Evolutionary conservation across 2,329 filamentous ascomycete species (phyloP).

Genomic region (Colletotrichum shisoi): DNA sequence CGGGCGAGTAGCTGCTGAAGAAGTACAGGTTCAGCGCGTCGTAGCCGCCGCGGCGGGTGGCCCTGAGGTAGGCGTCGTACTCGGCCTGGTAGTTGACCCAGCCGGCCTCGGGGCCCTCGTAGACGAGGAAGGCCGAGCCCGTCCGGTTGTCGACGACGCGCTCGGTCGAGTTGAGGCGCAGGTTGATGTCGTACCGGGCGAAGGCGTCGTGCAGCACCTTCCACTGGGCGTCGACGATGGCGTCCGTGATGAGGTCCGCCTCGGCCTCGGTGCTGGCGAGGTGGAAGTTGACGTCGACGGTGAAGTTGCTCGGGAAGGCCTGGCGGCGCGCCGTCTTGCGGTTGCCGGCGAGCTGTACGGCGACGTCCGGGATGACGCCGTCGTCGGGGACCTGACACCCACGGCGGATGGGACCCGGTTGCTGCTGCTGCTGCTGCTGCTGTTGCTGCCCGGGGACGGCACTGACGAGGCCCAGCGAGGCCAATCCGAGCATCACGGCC

Average conservation of each 20-base stretch:
- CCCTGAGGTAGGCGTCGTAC: slow-evolving; percentile 27
- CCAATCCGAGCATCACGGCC: slow-evolving; percentile 17
- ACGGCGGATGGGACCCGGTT: neutral
- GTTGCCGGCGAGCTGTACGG: neutral
- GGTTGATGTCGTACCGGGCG: slow-evolving; percentile 41
- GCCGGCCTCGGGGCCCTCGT: slow-evolving; percentile 38
- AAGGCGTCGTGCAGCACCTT: slow-evolving; percentile 40
- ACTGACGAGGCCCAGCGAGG: slow-evolving; percentile 22
- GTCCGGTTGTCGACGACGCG: slow-evolving; percentile 42
- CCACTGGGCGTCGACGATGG: slow-evolving; percentile 41
- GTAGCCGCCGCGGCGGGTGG: slow-evolving; percentile 51
- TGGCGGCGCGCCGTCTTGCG: slow-evolving; percentile 13
- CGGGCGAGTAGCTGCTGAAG: slow-evolving; percentile 49
- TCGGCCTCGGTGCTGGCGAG: slow-evolving; percentile 43
- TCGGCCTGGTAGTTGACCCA: slow-evolving; percentile 38
- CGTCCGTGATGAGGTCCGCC: slow-evolving; percentile 38
- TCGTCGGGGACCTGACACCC: slow-evolving; percentile 37
- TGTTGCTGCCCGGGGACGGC: neutral
- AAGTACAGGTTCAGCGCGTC: slow-evolving; percentile 58
- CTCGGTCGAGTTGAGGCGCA: slow-evolving; percentile 42
- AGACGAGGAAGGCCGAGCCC: slow-evolving; percentile 41
- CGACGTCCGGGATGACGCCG: slow-evolving; percentile 7
- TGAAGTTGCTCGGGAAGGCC: slow-evolving; percentile 40
- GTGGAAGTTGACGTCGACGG: slow-evolving; percentile 44
- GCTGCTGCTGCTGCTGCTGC: neutral